Evolutionary conservation across 805 yeast genomes (phyloP).

Genomic region (Candida nemodendra): DNA sequence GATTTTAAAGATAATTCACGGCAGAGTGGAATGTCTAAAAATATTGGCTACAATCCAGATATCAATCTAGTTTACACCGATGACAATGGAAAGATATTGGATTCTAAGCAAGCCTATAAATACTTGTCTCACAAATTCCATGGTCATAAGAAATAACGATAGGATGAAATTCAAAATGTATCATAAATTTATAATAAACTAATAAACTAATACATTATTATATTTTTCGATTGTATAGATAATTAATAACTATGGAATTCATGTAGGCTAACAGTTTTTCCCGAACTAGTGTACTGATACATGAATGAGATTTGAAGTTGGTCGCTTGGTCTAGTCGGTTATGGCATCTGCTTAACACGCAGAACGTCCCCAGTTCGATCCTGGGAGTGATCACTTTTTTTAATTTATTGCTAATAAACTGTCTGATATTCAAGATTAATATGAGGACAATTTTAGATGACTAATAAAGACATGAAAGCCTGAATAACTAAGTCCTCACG

Average conservation of each 20-base stretch:
- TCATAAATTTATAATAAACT: too few species aligned
- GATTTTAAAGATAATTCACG: not conserved
- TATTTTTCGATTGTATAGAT: too few species aligned
- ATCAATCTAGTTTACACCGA: conserved; percentile 62
- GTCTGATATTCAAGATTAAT: too few species aligned
- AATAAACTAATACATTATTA: too few species aligned
- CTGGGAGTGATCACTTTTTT: conserved; percentile 88
- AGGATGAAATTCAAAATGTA: too few species aligned
- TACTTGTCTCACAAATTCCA: conserved; percentile 76
- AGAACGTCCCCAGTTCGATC: conserved; percentile 99
- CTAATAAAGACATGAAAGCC: too few species aligned
- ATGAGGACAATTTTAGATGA: too few species aligned
- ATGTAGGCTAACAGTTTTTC: too few species aligned
- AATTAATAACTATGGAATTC: too few species aligned
- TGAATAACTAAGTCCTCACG: too few species aligned
- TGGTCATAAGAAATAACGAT: conserved; percentile 40
- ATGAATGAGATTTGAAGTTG: conserved; percentile 27
- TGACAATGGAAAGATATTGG: conserved; percentile 56
- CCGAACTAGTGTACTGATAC: too few species aligned
- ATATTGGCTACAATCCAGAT: conserved; percentile 41
- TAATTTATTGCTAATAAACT: too few species aligned
- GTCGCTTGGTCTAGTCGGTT: conserved; percentile 99
- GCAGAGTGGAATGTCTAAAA: conserved; percentile 1
- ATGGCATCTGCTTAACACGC: conserved; percentile 99
- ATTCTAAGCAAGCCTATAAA: conserved; percentile 73